Base-by-base conservation (phyloP, 129 eudicot species). In the Chrysanthemum lavandulifolium region DNA sequence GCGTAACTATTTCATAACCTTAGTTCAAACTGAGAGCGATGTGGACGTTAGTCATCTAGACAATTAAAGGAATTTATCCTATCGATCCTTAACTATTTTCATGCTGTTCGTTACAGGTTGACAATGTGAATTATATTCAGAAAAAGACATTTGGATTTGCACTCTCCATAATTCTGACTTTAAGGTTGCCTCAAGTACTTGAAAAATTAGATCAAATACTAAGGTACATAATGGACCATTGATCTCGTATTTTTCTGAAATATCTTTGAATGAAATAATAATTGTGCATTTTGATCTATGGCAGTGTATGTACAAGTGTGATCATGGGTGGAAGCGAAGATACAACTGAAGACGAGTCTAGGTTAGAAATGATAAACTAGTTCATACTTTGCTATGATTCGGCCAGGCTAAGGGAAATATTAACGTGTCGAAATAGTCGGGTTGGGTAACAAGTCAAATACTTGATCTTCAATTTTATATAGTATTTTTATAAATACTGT, bases 121-220 rank as follows among this genome's bases (percentile, higher is more conserved):
- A 92, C 74, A 89, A 87, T 85, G 91, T 89, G 23, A 87, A 79
- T 25, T 85, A 89, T 51, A 74, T 83, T 56, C 98, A 92, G 81
- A 87, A 84, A 74, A 92, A 87, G 82, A 80, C 92, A 63, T 71
- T 89, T 65, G 95, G 95, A 51, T 74, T 89, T 47, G 95, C 95
- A 62, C 96, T 92, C 67, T 92, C 95, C 64, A 79, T 89, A 25
- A 87, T 85, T 65, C 73, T 94, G 71, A 88, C 99, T 14, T 68
- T 94, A 79, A 79, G 96, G 72, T 49, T 88, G 86, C 96, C 96
- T 79, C 99, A 94, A 86, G 92, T 94, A 23, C 89, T 90, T 61
- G 96, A 90, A 80, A 90, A 88, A 59, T 89, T 94, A 52, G 99
- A 94, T 77, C 99, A 84, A 82, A 94, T 90, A 56, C 82, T 94